Evolutionary conservation across 1,284 basidiomycete species (phyloP).

Genomic region (Austroboletus niveus): DNA sequence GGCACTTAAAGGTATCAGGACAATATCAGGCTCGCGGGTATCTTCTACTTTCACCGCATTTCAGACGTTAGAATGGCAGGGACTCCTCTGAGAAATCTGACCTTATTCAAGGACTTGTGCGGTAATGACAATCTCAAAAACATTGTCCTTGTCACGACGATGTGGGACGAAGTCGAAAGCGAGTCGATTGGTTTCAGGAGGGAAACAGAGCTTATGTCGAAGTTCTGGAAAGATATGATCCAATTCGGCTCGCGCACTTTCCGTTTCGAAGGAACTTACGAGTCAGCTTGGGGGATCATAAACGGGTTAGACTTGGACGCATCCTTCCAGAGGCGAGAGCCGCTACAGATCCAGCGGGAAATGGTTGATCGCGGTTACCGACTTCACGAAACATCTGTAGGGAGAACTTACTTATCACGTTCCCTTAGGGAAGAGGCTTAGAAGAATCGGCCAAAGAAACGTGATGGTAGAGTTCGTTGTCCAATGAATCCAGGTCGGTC

Average conservation of each 20-base stretch:
- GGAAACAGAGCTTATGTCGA: constrained; percentile 12
- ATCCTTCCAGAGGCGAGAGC: not conserved
- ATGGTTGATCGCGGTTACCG: constrained; percentile 17
- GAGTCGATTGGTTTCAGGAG: constrained; percentile 14
- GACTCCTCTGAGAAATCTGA: constrained; percentile 20
- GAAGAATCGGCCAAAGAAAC: too few relatives aligned
- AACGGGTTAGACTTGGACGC: constrained; percentile 1
- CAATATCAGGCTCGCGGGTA: constrained; percentile 19
- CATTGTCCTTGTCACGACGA: constrained; percentile 28
- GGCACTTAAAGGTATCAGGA: constrained; percentile 11
- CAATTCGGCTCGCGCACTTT: constrained; percentile 7
- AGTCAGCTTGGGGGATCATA: constrained; percentile 20
- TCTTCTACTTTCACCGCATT: constrained; percentile 30
- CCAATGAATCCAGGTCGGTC: too few relatives aligned
- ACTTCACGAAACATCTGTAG: constrained; percentile 18
- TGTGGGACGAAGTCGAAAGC: constrained; percentile 30
- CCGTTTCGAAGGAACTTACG: constrained; percentile 11
- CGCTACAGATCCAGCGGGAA: constrained; percentile 17
- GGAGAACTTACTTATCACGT: too few relatives aligned
- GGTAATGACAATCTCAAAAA: constrained; percentile 22
- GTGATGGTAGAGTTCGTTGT: not conserved
- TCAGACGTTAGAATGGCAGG: constrained; percentile 47
- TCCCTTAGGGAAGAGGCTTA: too few relatives aligned
- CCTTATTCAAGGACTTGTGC: constrained; percentile 25
- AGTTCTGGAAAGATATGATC: constrained; percentile 16